Percentiles rank a stretch among this genome's conserved stretches.
These are phyloP conservation scores for Eucalyptus rudis DNA, from an alignment of 345 rosid species.

Conservation along the genomic window DNA sequence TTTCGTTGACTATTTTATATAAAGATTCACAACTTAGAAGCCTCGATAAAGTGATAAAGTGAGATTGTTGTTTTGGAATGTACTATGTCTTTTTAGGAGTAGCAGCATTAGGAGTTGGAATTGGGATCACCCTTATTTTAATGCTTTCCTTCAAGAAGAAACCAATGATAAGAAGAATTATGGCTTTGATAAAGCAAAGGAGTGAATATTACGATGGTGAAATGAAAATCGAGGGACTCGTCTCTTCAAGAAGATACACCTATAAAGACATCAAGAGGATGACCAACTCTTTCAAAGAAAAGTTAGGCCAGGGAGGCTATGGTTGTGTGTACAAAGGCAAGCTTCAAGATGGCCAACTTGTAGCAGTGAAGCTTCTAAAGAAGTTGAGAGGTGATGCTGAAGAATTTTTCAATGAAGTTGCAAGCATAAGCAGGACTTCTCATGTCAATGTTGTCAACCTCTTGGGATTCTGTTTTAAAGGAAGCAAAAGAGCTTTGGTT, in stretches of 20 bases:
- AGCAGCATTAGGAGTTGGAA: no score
- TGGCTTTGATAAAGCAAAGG: no score
- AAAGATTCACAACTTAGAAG: no score
- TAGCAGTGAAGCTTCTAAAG: conserved; percentile 25
- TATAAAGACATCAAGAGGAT: conserved; percentile 8
- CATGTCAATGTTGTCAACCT: conserved; percentile 24
- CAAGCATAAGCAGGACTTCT: conserved; percentile 32
- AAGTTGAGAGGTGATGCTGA: conserved; percentile 18
- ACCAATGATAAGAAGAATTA: no score
- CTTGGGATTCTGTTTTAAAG: conserved; percentile 9
- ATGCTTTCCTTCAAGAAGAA: no score
- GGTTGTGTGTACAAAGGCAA: conserved; percentile 16
- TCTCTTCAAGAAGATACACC: neutral
- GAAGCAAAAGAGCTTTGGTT: conserved; percentile 1
- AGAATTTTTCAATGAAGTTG: conserved; percentile 33
- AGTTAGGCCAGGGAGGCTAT: conserved; percentile 24
- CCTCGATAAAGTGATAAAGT: no score
- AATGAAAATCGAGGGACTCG: no score
- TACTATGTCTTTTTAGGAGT: accelerated
- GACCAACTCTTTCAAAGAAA: conserved; percentile 6
- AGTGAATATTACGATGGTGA: no score
- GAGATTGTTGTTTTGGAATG: accelerated
- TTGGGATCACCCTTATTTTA: no score
- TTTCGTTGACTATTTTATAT: no score
- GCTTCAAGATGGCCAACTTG: conserved; percentile 1